phyloP scores from a whole-genome alignment of 1,284 basidiomycete species.

The Acaromyces ingoldii region DNA sequence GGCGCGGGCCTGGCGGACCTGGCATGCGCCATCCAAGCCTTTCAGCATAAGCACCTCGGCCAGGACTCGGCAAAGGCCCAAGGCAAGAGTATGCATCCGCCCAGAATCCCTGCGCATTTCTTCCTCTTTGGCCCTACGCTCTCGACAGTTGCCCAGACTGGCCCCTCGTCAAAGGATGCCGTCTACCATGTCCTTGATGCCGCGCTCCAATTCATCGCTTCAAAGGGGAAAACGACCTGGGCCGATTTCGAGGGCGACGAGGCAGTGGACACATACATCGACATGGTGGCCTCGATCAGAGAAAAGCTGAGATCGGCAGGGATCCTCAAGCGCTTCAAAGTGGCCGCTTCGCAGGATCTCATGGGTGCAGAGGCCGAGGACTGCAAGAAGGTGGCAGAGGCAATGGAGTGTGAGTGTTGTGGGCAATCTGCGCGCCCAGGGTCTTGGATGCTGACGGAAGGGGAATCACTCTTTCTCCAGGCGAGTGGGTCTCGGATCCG shows the following conservation, averaged over 20 bases:
- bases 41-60: slow-evolving; percentile 43
- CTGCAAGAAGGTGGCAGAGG: slow-evolving; percentile 27
- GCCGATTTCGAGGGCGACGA: slow-evolving; percentile 19
- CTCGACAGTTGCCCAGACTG: slow-evolving; percentile 16
- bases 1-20: slow-evolving; percentile 15
- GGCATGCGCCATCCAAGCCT: slow-evolving; percentile 28
- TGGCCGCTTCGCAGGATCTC: slow-evolving; percentile 32
- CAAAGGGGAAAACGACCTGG: slow-evolving; percentile 23
- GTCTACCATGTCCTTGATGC: slow-evolving; percentile 6
- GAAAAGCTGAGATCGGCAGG: slow-evolving; percentile 21
- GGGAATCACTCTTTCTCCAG: not conserved
- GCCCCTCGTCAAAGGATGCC: slow-evolving; percentile 21
- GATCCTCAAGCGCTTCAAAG: slow-evolving; percentile 20
- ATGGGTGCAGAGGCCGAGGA: slow-evolving; percentile 38
- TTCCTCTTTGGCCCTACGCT: slow-evolving; percentile 31
- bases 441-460: not conserved
- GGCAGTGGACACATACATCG: slow-evolving; percentile 23
- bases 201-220: slow-evolving; percentile 25
- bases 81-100: slow-evolving; percentile 22
- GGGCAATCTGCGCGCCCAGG: too few species aligned
- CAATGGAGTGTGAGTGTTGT: slow-evolving; percentile 28
- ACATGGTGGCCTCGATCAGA: slow-evolving; percentile 36
- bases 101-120: slow-evolving; percentile 35
- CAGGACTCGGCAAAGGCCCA: slow-evolving; percentile 22
- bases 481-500: slow-evolving; percentile 34